Percentiles rank a stretch among this genome's conserved stretches.
Conservation (phyloP, 495 filamentous ascomycete genomes). For the Xylaria telfairii region DNA sequence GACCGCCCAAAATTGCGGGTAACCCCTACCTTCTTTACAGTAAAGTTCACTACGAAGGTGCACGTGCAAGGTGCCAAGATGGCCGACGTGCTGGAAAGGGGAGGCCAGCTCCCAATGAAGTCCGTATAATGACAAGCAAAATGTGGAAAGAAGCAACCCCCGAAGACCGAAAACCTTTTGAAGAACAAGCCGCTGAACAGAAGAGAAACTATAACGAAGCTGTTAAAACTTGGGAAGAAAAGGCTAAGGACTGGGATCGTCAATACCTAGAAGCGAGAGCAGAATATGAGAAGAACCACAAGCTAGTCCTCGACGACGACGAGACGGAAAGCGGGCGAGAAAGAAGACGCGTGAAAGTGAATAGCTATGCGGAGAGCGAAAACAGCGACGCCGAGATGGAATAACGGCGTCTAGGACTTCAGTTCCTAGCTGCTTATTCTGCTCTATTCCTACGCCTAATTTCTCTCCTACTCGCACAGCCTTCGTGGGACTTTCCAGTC, state of each 20-base stretch:
- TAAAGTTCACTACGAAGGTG: constrained; percentile 78
- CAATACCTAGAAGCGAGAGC: constrained; percentile 63
- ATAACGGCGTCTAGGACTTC: not conserved
- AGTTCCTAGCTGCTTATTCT: not conserved
- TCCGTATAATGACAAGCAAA: constrained; percentile 78
- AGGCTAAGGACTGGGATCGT: constrained; percentile 72
- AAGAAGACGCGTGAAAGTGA: constrained; percentile 41
- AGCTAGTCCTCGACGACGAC: constrained; percentile 39
- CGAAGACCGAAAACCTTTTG: constrained; percentile 74
- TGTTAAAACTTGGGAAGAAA: constrained; percentile 61
- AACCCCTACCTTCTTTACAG: constrained; percentile 81
- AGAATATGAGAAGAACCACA: constrained; percentile 68
- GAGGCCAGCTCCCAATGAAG: constrained; percentile 76
- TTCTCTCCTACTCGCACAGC: not conserved
- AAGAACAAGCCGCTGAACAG: constrained; percentile 71
- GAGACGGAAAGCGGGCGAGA: constrained; percentile 35
- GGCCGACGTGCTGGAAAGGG: constrained; percentile 66
- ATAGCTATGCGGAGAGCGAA: constrained; percentile 49
- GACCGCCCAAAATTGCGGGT: constrained; percentile 70
- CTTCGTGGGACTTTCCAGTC: not conserved
- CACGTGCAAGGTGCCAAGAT: constrained; percentile 74
- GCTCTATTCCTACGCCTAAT: not conserved
- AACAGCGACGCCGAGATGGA: constrained; percentile 36
- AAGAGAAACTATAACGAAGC: constrained; percentile 66
- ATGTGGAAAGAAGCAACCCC: constrained; percentile 84